Evolutionary conservation across 768 basidiomycete genomes (phyloP).

Genomic region (Pleurotus cornucopiae): DNA sequence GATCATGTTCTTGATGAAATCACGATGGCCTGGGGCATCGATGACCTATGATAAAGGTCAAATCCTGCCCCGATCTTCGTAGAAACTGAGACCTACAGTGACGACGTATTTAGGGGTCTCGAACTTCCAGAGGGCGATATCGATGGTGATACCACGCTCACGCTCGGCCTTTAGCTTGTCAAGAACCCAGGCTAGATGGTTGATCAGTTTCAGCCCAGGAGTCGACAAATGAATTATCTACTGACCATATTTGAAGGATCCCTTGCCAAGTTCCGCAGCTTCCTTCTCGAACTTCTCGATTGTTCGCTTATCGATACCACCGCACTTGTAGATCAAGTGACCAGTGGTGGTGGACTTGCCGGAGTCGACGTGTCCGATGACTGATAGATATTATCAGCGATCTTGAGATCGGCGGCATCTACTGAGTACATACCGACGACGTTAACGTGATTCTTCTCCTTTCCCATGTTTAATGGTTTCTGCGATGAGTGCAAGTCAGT

Average conservation of each 20-base stretch:
- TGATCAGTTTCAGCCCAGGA: constrained; percentile 11
- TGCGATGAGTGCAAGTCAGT: constrained; percentile 25
- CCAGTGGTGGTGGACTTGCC: constrained; percentile 99
- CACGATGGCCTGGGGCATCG: constrained; percentile 99
- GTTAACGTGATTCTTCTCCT: constrained; percentile 95
- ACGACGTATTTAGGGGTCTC: constrained; percentile 97
- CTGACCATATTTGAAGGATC: constrained; percentile 95
- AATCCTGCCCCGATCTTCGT: too few relatives aligned
- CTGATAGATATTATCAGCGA: constrained; percentile 41
- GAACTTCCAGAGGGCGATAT: constrained; percentile 99
- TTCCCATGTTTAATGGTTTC: constrained; percentile 83
- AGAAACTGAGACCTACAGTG: constrained; percentile 53
- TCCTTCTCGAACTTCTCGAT: constrained; percentile 99
- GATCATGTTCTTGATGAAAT: constrained; percentile 99
- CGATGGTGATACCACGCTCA: constrained; percentile 99
- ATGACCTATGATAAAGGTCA: constrained; percentile 63
- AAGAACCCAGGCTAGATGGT: constrained; percentile 87
- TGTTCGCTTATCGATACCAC: constrained; percentile 99
- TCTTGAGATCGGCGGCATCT: constrained; percentile 15
- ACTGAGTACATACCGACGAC: constrained; percentile 76
- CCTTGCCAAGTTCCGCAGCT: constrained; percentile 99
- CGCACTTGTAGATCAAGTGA: constrained; percentile 99
- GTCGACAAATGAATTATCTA: constrained; percentile 12
- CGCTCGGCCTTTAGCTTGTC: constrained; percentile 99
- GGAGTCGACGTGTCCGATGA: constrained; percentile 99